These are phyloP conservation scores for Mycena latifolia DNA, from an alignment of 768 basidiomycete genomes.

Conservation along the genomic window DNA sequence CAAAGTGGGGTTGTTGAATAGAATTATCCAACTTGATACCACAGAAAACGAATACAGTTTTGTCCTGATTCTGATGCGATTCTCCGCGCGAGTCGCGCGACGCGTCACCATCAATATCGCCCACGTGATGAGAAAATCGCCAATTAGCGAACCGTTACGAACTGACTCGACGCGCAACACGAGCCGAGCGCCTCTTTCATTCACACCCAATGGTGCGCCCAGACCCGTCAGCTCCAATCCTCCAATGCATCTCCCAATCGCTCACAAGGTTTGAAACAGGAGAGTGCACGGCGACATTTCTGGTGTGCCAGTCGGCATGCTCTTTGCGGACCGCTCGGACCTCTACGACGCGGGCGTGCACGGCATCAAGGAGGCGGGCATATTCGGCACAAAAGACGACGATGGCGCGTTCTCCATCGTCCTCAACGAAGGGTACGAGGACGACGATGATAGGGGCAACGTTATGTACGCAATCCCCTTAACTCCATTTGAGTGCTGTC, in stretches of 20 bases:
- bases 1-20: too few relatives aligned
- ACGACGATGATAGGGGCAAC: slow-evolving; percentile 32
- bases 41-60: too few relatives aligned
- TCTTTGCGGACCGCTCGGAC: slow-evolving; percentile 31
- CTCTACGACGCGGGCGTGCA: slow-evolving; percentile 27
- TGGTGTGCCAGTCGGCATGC: slow-evolving; percentile 12
- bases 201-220: slow-evolving; percentile 15
- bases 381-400: slow-evolving; percentile 23
- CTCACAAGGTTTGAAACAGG: not conserved
- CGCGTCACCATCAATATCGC: too few relatives aligned
- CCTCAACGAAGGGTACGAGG: slow-evolving; percentile 30
- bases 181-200: not conserved
- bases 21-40: too few relatives aligned
- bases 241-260: not conserved
- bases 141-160: too few relatives aligned
- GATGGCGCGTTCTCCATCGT: slow-evolving; percentile 36
- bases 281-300: slow-evolving; percentile 24
- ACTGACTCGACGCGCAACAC: too few relatives aligned
- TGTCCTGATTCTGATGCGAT: too few relatives aligned
- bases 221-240: slow-evolving; percentile 16
- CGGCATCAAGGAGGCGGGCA: slow-evolving; percentile 20
- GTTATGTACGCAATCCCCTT: slow-evolving; percentile 8
- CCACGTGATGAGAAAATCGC: not conserved
- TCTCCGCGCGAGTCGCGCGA: too few relatives aligned
- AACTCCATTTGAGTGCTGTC: not conserved